phyloP scores from a whole-genome alignment of 2,329 filamentous ascomycete genomes.

The Ophiostoma pallidulum region DNA sequence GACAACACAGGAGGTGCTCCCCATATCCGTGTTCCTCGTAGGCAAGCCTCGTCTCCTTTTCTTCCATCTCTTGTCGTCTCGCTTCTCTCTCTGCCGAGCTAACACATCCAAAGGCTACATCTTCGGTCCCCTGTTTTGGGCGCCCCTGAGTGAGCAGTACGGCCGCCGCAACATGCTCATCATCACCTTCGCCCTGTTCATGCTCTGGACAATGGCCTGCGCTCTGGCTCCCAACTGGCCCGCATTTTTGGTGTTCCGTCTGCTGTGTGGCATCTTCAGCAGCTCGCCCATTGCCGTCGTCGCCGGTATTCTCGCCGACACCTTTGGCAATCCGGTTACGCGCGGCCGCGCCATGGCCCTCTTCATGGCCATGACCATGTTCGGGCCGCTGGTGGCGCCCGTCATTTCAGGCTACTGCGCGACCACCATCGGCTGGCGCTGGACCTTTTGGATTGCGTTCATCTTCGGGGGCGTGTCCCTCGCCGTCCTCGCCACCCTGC shows the following conservation, averaged over 20 bases:
- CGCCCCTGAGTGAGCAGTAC: slow-evolving; percentile 56
- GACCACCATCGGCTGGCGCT: slow-evolving; percentile 53
- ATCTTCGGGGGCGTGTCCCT: slow-evolving; percentile 57
- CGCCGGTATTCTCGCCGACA: slow-evolving; percentile 55
- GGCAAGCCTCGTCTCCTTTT: not conserved
- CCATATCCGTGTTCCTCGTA: slow-evolving; percentile 51
- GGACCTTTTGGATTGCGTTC: slow-evolving; percentile 61
- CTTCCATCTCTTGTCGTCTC: not conserved
- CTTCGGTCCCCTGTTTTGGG: slow-evolving; percentile 47
- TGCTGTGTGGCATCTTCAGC: slow-evolving; percentile 42
- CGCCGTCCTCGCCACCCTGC: slow-evolving; percentile 51
- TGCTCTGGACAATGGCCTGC: slow-evolving; percentile 45
- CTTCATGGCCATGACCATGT: slow-evolving; percentile 51
- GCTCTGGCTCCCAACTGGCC: slow-evolving; percentile 44
- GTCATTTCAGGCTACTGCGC: slow-evolving; percentile 55
- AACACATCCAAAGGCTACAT: slow-evolving; percentile 6
- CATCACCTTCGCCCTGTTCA: slow-evolving; percentile 38
- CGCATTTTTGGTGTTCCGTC: slow-evolving; percentile 44
- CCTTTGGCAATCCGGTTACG: slow-evolving; percentile 46
- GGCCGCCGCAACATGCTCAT: slow-evolving; percentile 42
- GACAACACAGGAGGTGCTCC: slow-evolving; percentile 38
- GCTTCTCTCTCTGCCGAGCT: not conserved
- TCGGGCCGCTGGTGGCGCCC: slow-evolving; percentile 57
- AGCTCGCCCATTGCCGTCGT: slow-evolving; percentile 53
- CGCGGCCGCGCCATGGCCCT: slow-evolving; percentile 52